phyloP scores from a whole-genome alignment of 2,329 filamentous ascomycete species.

The Phoma sp. region DNA sequence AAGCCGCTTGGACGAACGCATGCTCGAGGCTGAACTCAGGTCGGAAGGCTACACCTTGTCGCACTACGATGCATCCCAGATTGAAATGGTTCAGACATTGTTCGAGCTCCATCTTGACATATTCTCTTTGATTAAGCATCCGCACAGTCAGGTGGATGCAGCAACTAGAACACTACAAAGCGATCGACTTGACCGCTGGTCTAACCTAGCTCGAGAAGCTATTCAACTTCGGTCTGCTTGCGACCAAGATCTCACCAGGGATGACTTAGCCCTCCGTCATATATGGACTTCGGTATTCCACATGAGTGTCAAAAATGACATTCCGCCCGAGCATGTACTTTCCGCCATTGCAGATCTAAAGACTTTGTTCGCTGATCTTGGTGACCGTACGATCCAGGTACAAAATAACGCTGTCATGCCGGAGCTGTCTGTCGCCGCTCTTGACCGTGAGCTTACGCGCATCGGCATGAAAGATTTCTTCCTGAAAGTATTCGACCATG shows the following conservation, averaged over 20 bases:
- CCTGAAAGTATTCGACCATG: constrained; percentile 82
- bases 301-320: constrained; percentile 62
- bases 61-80: constrained; percentile 43
- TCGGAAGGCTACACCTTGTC: constrained; percentile 29
- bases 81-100: constrained; percentile 64
- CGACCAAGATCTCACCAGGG: constrained; percentile 30
- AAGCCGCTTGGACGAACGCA: constrained; percentile 30
- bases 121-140: constrained; percentile 66
- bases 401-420: constrained; percentile 89
- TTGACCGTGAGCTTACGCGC: constrained; percentile 89
- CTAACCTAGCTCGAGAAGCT: constrained; percentile 60
- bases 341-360: constrained; percentile 69
- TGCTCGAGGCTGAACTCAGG: constrained; percentile 30
- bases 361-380: constrained; percentile 56
- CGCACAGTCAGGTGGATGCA: constrained; percentile 61
- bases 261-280: constrained; percentile 63
- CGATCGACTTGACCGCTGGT: constrained; percentile 67
- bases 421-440: constrained; percentile 79
- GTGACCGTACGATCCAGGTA: constrained; percentile 63
- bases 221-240: constrained; percentile 51
- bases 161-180: constrained; percentile 60
- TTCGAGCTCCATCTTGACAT: constrained; percentile 73
- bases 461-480: constrained; percentile 98
- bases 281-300: constrained; percentile 71
- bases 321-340: constrained; percentile 64